These are phyloP conservation scores for Mariannaea sp. DNA, from an alignment of 2,329 filamentous ascomycete species.

Conservation along the genomic window DNA sequence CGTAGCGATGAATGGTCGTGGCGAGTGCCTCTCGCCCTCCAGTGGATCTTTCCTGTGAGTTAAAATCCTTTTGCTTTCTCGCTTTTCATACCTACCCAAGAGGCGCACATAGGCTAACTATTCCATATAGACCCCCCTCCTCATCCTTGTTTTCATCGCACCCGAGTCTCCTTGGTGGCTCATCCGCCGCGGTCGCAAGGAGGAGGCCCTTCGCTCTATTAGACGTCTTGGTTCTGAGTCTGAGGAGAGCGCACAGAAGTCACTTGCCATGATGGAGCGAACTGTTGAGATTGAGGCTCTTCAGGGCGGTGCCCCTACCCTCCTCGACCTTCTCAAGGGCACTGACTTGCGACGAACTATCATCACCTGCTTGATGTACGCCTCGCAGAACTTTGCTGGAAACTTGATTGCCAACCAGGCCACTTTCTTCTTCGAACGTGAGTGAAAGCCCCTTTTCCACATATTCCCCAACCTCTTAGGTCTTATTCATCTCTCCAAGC, in stretches of 20 bases:
- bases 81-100: no score
- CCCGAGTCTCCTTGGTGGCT: constrained; percentile 18
- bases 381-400: constrained; percentile 61
- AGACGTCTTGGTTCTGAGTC: constrained; percentile 48
- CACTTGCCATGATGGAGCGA: constrained; percentile 62
- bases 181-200: constrained; percentile 43
- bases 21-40: constrained; percentile 57
- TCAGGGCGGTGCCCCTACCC: constrained; percentile 47
- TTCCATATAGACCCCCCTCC: constrained; percentile 7
- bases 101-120: not conserved
- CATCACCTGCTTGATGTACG: constrained; percentile 61
- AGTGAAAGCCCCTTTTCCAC: constrained; percentile 11
- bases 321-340: constrained; percentile 57
- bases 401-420: constrained; percentile 65
- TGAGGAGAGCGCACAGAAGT: constrained; percentile 35
- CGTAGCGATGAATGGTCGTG: constrained; percentile 30
- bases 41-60: constrained; percentile 59
- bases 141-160: constrained; percentile 9
- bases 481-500: no score
- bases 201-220: constrained; percentile 50
- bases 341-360: constrained; percentile 57
- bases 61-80: no score
- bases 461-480: no score
- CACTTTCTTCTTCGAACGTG: constrained; percentile 59
- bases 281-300: constrained; percentile 55